These are phyloP conservation scores for Daldinia bambusicola DNA, from an alignment of 495 filamentous ascomycete species.

Conservation along the genomic window DNA sequence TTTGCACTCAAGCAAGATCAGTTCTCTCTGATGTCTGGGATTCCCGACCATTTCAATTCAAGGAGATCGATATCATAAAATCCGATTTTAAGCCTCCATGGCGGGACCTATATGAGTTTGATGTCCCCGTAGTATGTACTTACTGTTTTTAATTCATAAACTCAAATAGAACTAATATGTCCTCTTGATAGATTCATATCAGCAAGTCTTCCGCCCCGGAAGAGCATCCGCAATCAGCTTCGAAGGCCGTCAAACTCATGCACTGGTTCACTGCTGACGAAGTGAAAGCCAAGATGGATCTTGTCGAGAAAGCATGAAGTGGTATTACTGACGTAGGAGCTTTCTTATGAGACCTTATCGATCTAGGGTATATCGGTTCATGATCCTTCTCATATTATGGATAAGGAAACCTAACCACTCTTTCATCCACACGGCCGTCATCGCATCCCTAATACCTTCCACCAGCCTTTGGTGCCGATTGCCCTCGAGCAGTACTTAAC, in stretches of 20 bases:
- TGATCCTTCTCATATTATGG: not conserved
- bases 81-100: constrained; percentile 67
- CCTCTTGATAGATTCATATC: constrained; percentile 69
- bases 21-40: constrained; percentile 77
- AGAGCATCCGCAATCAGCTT: constrained; percentile 62
- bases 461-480: constrained; percentile 43
- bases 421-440: constrained; percentile 4
- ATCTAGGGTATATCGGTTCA: not conserved
- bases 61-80: constrained; percentile 82
- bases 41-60: constrained; percentile 74
- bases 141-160: not conserved
- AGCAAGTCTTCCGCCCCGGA: constrained; percentile 59
- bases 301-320: constrained; percentile 60
- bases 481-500: constrained; percentile 59
- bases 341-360: not conserved
- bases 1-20: constrained; percentile 80
- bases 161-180: constrained; percentile 7
- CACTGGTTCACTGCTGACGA: constrained; percentile 80
- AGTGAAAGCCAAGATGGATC: constrained; percentile 75
- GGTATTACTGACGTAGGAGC: not conserved
- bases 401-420: constrained; percentile 2
- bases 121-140: constrained; percentile 79
- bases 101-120: constrained; percentile 88
- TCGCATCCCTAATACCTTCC: constrained; percentile 47
- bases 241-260: constrained; percentile 80